Evolutionary conservation across 352 stramenopile species (phyloP).

Genomic region (Globisporangium carolinianum): DNA sequence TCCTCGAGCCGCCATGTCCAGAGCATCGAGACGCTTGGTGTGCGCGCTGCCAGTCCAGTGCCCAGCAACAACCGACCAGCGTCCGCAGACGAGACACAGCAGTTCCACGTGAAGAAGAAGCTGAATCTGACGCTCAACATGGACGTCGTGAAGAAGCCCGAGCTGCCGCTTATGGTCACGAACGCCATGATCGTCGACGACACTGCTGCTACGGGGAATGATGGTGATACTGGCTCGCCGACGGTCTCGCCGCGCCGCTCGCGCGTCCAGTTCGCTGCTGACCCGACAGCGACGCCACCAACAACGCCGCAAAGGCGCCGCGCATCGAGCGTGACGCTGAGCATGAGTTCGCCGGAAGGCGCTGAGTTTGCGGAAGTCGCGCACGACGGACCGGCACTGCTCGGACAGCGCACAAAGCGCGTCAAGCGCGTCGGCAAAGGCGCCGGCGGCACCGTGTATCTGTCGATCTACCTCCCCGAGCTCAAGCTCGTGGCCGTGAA

Average conservation of each 20-base stretch:
- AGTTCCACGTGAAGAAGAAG: slow-evolving; percentile 34
- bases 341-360: slow-evolving; percentile 54
- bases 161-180: slow-evolving; percentile 34
- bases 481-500: slow-evolving; percentile 86
- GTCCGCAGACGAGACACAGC: neutral
- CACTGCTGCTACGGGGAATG: too few species aligned
- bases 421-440: slow-evolving; percentile 75
- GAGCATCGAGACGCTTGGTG: neutral
- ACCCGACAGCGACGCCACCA: neutral
- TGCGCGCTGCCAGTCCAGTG: slow-evolving; percentile 15
- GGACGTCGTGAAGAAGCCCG: slow-evolving; percentile 22
- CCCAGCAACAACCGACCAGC: neutral
- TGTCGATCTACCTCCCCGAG: slow-evolving; percentile 76
- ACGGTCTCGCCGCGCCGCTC: neutral
- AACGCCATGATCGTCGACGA: neutral
- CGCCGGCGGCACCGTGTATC: slow-evolving; percentile 75
- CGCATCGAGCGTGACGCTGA: slow-evolving; percentile 48
- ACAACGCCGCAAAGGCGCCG: slow-evolving; percentile 8
- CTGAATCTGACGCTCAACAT: slow-evolving; percentile 54
- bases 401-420: slow-evolving; percentile 55
- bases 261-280: slow-evolving; percentile 7
- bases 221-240: too few species aligned
- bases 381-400: slow-evolving; percentile 55
- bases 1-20: neutral
- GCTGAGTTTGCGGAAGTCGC: slow-evolving; percentile 70